Conservation (phyloP, 1,284 basidiomycete species). For the Pyrrhoderma lamaoense region DNA sequence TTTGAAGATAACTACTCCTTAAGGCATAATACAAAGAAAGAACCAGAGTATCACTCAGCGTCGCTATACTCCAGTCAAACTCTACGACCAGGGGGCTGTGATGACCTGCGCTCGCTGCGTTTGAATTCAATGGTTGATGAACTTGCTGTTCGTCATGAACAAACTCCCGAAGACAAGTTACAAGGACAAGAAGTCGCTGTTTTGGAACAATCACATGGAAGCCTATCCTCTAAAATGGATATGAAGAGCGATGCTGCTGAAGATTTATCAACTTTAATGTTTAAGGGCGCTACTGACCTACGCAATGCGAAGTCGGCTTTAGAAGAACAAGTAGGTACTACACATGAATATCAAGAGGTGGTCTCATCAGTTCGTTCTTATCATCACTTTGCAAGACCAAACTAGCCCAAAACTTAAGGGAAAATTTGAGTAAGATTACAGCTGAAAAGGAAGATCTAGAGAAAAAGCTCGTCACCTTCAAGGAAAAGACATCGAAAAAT, state of each 20-base stretch:
- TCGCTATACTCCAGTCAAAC: not conserved
- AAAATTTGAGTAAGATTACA: constrained; percentile 5
- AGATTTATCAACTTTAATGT: constrained; percentile 12
- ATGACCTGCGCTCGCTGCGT: not conserved
- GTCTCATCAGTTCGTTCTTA: too few relatives aligned
- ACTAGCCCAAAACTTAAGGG: constrained; percentile 3
- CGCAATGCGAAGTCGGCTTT: constrained; percentile 9
- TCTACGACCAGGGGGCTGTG: not conserved
- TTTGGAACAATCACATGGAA: not conserved
- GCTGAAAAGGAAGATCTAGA: constrained; percentile 8
- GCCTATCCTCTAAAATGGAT: not conserved
- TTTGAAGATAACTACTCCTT: too few relatives aligned
- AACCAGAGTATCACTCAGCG: too few relatives aligned
- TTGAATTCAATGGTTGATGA: not conserved
- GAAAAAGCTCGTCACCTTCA: constrained; percentile 1
- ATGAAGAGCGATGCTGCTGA: not conserved
- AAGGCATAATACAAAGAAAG: too few relatives aligned
- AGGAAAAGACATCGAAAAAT: constrained; percentile 9
- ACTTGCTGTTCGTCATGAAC: not conserved
- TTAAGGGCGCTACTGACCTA: constrained; percentile 17
- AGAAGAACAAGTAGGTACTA: constrained; percentile 12
- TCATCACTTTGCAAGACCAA: too few relatives aligned
- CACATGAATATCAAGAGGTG: not conserved
- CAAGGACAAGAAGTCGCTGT: not conserved
- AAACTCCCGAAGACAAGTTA: not conserved